phyloP scores from a whole-genome alignment of 2,329 filamentous ascomycete genomes.

The Trichophyton mentagrophytes region DNA sequence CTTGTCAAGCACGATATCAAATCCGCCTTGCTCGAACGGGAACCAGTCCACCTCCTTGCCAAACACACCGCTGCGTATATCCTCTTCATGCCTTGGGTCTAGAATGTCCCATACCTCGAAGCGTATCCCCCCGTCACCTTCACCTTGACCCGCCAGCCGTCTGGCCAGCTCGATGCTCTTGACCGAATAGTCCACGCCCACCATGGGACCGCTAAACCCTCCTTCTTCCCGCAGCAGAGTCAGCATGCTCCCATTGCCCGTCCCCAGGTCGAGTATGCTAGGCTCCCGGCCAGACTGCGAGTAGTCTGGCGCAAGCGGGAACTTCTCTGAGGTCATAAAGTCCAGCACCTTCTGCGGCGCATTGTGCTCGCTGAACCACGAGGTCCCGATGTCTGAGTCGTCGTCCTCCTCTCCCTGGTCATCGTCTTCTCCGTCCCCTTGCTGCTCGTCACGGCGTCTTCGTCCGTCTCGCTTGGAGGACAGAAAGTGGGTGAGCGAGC shows the following conservation, averaged over 20 bases:
- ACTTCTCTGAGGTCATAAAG: constrained; percentile 46
- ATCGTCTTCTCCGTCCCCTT: constrained; percentile 7
- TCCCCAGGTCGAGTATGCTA: constrained; percentile 73
- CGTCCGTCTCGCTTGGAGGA: constrained; percentile 17
- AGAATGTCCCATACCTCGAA: constrained; percentile 57
- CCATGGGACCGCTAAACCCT: constrained; percentile 54
- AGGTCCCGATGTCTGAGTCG: constrained; percentile 63
- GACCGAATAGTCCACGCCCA: constrained; percentile 80
- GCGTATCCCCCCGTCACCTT: constrained; percentile 37
- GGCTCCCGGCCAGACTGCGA: not conserved
- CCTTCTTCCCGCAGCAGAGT: constrained; percentile 58
- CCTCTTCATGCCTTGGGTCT: constrained; percentile 14
- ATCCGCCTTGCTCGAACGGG: constrained; percentile 41
- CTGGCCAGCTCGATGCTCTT: constrained; percentile 61
- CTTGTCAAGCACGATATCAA: constrained; percentile 92
- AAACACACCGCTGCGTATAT: not conserved
- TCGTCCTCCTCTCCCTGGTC: constrained; percentile 63
- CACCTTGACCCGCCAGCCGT: constrained; percentile 36
- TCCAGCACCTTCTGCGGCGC: constrained; percentile 68
- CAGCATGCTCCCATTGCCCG: constrained; percentile 86
- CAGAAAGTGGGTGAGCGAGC: constrained; percentile 28
- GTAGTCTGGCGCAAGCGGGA: constrained; percentile 32
- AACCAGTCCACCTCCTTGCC: constrained; percentile 23
- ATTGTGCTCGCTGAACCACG: constrained; percentile 92
- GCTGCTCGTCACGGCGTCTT: constrained; percentile 1